Percentiles rank a stretch among this genome's conserved stretches.
phyloP scores from a whole-genome alignment of 2,329 filamentous ascomycete species.

The Claviceps quebecensis region DNA sequence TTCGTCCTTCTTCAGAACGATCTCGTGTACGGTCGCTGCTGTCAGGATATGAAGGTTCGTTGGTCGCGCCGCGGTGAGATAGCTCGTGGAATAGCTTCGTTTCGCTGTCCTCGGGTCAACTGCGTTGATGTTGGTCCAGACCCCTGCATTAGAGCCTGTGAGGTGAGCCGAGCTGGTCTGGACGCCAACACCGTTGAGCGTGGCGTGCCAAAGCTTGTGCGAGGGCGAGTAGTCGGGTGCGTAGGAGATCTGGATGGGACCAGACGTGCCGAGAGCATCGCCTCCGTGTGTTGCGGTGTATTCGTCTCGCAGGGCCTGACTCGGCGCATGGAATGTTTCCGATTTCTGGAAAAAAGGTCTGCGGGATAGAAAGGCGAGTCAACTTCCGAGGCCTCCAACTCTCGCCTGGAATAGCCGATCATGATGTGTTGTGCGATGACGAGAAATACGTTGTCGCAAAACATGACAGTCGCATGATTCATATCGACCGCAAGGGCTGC shows the following conservation, averaged over 20 bases:
- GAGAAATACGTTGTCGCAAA: no score
- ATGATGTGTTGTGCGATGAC: no score
- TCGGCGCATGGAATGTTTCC: conserved; percentile 31
- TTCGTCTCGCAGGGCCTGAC: conserved; percentile 17
- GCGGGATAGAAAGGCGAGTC: background rate
- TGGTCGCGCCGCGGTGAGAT: conserved; percentile 22
- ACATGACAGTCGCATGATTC: no score
- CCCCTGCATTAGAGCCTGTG: conserved; percentile 34
- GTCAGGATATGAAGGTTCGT: conserved; percentile 27
- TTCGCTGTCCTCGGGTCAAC: conserved; percentile 30
- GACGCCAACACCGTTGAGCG: conserved; percentile 29
- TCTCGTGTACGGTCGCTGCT: conserved; percentile 14
- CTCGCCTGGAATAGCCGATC: no score
- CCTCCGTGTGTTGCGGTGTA: conserved; percentile 25
- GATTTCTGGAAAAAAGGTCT: conserved; percentile 37
- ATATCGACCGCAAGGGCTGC: no score
- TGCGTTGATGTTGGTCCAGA: conserved; percentile 34
- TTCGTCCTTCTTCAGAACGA: conserved; percentile 14
- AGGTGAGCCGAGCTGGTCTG: conserved; percentile 29
- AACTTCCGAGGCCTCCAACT: background rate
- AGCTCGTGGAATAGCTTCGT: conserved; percentile 35
- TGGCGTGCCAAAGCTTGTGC: conserved; percentile 32
- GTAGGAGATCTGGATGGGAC: conserved; percentile 36
- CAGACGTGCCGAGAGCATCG: conserved; percentile 26
- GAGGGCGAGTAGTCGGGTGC: conserved; percentile 23